These are phyloP conservation scores for Andrographis paniculata DNA, from an alignment of 305 asterid species.

Conservation along the genomic window DNA sequence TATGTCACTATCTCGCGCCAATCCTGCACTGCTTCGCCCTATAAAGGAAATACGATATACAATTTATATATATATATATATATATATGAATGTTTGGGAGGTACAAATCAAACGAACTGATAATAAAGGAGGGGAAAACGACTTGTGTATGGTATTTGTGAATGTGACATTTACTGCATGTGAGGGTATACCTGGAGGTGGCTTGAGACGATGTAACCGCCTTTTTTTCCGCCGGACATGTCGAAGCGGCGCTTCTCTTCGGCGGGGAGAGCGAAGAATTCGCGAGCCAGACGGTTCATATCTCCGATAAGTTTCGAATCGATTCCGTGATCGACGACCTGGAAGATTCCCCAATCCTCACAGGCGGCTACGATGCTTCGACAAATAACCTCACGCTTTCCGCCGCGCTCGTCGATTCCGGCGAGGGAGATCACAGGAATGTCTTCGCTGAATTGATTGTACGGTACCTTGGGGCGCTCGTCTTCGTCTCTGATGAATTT, in stretches of 20 bases:
- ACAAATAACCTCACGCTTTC: slow-evolving; percentile 32
- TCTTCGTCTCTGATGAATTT: slow-evolving; percentile 63
- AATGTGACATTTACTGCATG: not conserved
- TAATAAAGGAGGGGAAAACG: too few relatives aligned
- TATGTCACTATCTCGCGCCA: slow-evolving; percentile 80
- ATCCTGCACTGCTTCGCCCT: slow-evolving; percentile 68
- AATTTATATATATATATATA: not conserved
- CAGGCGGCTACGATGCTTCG: slow-evolving; percentile 43
- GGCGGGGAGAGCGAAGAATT: slow-evolving; percentile 41
- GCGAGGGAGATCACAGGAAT: slow-evolving; percentile 61
- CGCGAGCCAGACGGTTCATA: slow-evolving; percentile 43
- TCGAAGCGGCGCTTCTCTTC: slow-evolving; percentile 51
- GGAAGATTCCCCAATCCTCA: slow-evolving; percentile 71
- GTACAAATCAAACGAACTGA: too few relatives aligned
- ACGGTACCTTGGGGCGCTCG: slow-evolving; percentile 61
- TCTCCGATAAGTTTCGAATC: slow-evolving; percentile 23
- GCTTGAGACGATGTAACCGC: slow-evolving; percentile 65
- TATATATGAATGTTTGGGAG: not conserved
- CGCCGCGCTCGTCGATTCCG: slow-evolving; percentile 31
- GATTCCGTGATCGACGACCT: slow-evolving; percentile 58
- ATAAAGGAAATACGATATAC: not conserved
- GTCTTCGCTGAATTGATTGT: slow-evolving; percentile 46
- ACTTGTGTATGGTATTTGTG: too few relatives aligned
- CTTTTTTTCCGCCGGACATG: slow-evolving; percentile 72
- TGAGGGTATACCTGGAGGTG: slow-evolving; percentile 44